These are phyloP conservation scores for Monosporascus sp. DNA, from an alignment of 2,329 filamentous ascomycete species.

Conservation along the genomic window DNA sequence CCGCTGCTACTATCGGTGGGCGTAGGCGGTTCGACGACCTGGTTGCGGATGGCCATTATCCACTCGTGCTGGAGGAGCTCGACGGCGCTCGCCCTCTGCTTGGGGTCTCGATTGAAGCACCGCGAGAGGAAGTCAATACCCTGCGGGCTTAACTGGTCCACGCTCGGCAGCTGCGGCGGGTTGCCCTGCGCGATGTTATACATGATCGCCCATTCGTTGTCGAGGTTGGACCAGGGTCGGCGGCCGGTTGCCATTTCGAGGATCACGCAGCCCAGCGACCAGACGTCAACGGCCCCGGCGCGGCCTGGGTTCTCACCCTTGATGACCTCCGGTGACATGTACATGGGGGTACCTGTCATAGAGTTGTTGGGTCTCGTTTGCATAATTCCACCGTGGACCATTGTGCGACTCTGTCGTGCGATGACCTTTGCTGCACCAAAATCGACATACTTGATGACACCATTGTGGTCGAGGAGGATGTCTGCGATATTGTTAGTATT, in stretches of 20 bases:
- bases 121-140: slow-evolving; percentile 84
- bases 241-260: slow-evolving; percentile 96
- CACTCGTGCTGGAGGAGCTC: slow-evolving; percentile 93
- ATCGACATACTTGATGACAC: slow-evolving; percentile 98
- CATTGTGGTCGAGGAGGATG: slow-evolving; percentile 93
- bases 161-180: slow-evolving; percentile 73
- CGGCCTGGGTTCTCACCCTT: slow-evolving; percentile 77
- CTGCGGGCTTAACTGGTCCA: slow-evolving; percentile 75
- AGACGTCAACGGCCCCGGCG: slow-evolving; percentile 86
- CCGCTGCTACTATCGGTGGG: slow-evolving; percentile 51
- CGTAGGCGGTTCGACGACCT: slow-evolving; percentile 59
- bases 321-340: slow-evolving; percentile 99
- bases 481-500: slow-evolving; percentile 46
- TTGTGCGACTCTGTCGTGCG: slow-evolving; percentile 83
- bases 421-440: slow-evolving; percentile 98
- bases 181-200: slow-evolving; percentile 99
- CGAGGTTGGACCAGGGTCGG: slow-evolving; percentile 88
- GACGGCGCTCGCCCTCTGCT: slow-evolving; percentile 71
- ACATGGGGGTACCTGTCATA: slow-evolving; percentile 98
- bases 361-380: slow-evolving; percentile 69
- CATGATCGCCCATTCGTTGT: slow-evolving; percentile 99
- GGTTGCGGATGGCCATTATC: slow-evolving; percentile 63
- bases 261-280: slow-evolving; percentile 94
- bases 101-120: slow-evolving; percentile 83
- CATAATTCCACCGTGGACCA: slow-evolving; percentile 56